Evolutionary conservation across 148 eudicot genomes (phyloP), one percentile per base, ranked within the genome.

Genomic region (Heliosperma pusillum): DNA sequence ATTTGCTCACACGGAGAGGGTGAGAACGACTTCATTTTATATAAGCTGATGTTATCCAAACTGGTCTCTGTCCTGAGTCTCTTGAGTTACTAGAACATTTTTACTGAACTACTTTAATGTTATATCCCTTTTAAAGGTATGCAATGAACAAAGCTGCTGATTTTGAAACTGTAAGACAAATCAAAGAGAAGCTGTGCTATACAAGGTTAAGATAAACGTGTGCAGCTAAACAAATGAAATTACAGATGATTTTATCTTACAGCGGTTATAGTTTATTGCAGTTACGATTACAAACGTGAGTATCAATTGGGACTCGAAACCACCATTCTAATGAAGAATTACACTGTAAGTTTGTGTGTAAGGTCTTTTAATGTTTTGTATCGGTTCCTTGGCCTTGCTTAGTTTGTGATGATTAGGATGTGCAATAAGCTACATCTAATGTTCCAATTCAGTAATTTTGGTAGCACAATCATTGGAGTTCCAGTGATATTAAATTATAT

Each of bases 241-340:
- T 21, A 45, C 60, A 64, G 69, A 44, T 56, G 65, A 62, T 69
- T 71, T 71, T 56, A 63, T 62, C 71, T 81, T 44, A 63, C 76
- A 60, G 66, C 62, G 24, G 13, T 82, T 75, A 72, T 53, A 66
- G 40, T 45, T 12, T 55, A 8, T 17, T 83, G 87, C 97, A 92
- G 97, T 85, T 88, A 92, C 76, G 99, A 95, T 88, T 95, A 95
- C 86, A 95, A 90, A 84, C 85, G 98, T 81, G 98, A 95, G 71
- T 92, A 95, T 81, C 97, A 95, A 64, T 79, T 95, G 87, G 98
- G 98, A 72, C 97, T 95, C 78, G 99, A 95, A 83, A 95, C 99
- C 83, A 95, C 99, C 75, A 92, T 95, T 79, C 85, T 95, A 65
- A 90, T 95, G 77, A 95, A 92, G 86, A 95, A 92, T 63, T 95